Base-by-base conservation (phyloP, 352 stramenopile species). In the Thraustochytrium striatum region DNA sequence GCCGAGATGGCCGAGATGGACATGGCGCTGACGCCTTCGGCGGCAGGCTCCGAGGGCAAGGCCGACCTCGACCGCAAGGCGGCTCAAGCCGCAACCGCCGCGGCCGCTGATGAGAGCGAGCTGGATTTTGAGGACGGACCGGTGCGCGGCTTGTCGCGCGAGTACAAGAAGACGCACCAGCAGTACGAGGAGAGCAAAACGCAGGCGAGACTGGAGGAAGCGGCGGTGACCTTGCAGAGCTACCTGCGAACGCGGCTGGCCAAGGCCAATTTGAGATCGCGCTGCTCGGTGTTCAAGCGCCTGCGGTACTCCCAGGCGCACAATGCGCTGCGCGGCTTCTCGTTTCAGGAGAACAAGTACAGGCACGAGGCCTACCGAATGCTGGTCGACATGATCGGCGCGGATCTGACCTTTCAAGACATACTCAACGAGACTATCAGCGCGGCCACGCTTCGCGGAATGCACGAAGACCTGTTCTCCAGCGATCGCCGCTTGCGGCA, bases 391-490 rank as follows among this genome's bases (percentile, higher is more conserved):
- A 55, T 55, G 47, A 55, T 55, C 47, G 47, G 47, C 16, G 47
- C 47, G 16, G 65, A 75, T 39, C 30, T 75, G 13, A 68, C 65
- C 16, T 19, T 75, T 8, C 65, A 75, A 32, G 65, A 75, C 39
- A 38, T 75, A 9, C 36, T 75, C 9, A 21, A 43, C 50, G 65
- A 75, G 13, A 1, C 61, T 16, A 25, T 75, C 3, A 39, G n/a
- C 9, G 36, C 16, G 8, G 65, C 58, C 21, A 30, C 32, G 9
- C 35, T 75, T 0, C 21, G 1, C n/a, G 39, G 36, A 7, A 70
- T 75, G 39, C 65, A 75, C 11, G 25, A 38, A 3, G 65, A 75
- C 7, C 11, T 75, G 44, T 75, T 75, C 13, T 75, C 65, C 3
- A 25, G 9, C 19, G 3, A 35, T 5, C 61, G 13, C 11, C 0